Evolutionary conservation across 139 green algal species (phyloP).

Genomic region (Axilococcus clingmanii): DNA sequence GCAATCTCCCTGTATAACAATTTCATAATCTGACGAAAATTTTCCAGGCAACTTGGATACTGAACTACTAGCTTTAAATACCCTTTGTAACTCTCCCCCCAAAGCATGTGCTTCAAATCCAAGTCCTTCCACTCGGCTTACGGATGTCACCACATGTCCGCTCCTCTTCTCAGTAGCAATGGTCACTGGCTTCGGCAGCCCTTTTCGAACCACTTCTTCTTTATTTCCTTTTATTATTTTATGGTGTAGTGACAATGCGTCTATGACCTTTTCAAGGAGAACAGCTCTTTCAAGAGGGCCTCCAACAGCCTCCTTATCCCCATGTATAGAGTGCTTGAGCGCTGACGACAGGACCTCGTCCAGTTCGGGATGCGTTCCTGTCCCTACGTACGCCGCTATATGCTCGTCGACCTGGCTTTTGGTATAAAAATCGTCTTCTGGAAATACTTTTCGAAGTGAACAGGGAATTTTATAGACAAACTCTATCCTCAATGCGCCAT

Average conservation of each 20-base stretch:
- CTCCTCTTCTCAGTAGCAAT: conserved; percentile 7
- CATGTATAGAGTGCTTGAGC: too few relatives aligned
- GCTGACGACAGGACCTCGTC: too few relatives aligned
- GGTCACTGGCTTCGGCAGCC: conserved; percentile 6
- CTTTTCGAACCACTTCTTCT: conserved; percentile 19
- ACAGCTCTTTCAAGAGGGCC: too few relatives aligned
- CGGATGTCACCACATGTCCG: conserved; percentile 16
- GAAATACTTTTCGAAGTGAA: conserved; percentile 20
- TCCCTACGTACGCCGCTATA: too few relatives aligned
- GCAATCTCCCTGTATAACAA: conserved; percentile 12
- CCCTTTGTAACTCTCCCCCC: conserved; percentile 5
- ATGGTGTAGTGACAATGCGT: too few relatives aligned
- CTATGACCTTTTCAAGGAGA: too few relatives aligned
- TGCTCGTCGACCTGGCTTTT: too few relatives aligned
- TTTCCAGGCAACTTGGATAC: conserved; percentile 25
- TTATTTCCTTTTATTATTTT: too few relatives aligned
- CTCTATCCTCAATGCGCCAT: neutral
- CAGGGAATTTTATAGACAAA: conserved; percentile 10
- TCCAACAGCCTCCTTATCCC: too few relatives aligned
- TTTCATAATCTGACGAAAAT: conserved; percentile 14
- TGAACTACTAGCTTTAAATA: conserved; percentile 15
- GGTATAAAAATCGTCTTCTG: conserved; percentile 2
- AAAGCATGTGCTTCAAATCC: conserved; percentile 9
- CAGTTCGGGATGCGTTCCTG: too few relatives aligned
- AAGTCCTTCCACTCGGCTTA: conserved; percentile 25